phyloP scores from a whole-genome alignment of 495 filamentous ascomycete species.

The Opeltia flavorubescens region DNA sequence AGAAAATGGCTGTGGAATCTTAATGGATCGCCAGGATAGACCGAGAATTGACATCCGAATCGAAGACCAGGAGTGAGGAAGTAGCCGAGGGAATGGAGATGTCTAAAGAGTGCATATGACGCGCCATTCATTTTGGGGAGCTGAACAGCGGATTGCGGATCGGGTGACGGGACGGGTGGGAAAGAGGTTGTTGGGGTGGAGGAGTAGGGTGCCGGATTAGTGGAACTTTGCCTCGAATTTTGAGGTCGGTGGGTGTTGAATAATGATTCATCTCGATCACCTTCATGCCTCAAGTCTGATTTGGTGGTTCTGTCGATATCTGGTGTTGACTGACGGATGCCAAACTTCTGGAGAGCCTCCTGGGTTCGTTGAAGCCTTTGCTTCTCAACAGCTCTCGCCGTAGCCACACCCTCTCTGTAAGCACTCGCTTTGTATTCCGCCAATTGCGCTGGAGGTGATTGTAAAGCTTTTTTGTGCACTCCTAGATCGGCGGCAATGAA shows the following conservation, averaged over 20 bases:
- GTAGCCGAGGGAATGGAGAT: constrained; percentile 68
- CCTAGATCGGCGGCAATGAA: constrained; percentile 65
- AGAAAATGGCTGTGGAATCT: constrained; percentile 92
- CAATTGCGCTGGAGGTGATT: constrained; percentile 9
- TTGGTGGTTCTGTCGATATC: background rate
- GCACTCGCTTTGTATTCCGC: constrained; percentile 14
- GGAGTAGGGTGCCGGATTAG: constrained; percentile 19
- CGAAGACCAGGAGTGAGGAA: constrained; percentile 83
- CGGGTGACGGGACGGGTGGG: constrained; percentile 29
- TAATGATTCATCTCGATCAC: constrained; percentile 24
- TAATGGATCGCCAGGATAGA: constrained; percentile 88
- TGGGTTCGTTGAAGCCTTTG: constrained; percentile 21
- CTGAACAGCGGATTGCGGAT: constrained; percentile 34
- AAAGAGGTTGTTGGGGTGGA: constrained; percentile 50
- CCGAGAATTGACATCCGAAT: constrained; percentile 86
- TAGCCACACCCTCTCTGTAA: constrained; percentile 28
- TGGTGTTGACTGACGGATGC: background rate
- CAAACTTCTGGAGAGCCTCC: constrained; percentile 14
- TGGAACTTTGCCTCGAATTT: constrained; percentile 12
- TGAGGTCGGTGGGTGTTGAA: constrained; percentile 23
- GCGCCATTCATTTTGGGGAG: constrained; percentile 17
- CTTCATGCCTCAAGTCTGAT: constrained; percentile 12
- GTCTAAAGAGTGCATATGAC: constrained; percentile 49
- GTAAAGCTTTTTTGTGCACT: constrained; percentile 42
- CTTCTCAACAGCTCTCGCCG: constrained; percentile 28